phyloP scores from a whole-genome alignment of 225 moss, liverwort and hornwort species.

The Lunularia cruciata region DNA sequence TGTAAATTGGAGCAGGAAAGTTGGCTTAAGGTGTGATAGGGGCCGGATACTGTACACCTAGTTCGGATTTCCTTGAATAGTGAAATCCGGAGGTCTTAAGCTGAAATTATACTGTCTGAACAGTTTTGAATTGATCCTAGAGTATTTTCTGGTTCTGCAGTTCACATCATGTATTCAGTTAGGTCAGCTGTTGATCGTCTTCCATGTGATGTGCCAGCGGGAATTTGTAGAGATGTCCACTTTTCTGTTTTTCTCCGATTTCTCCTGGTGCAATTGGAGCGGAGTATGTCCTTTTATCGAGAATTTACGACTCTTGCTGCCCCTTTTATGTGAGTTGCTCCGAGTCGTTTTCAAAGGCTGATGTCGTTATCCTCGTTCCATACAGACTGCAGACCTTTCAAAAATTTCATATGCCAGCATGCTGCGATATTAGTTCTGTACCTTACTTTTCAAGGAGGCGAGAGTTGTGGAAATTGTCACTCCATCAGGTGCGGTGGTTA shows the following conservation, averaged over 20 bases:
- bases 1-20: not conserved
- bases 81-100: not conserved
- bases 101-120: not conserved
- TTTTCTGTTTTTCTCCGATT: not conserved
- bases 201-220: not conserved
- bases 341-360: not conserved
- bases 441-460: slow-evolving; percentile 34
- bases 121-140: not conserved
- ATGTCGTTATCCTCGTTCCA: not conserved
- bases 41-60: not conserved
- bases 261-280: not conserved
- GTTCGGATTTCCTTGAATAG: not conserved
- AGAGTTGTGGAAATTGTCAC: slow-evolving; percentile 35
- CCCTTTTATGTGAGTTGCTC: not conserved
- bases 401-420: slow-evolving; percentile 21
- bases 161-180: not conserved
- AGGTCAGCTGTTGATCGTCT: slow-evolving; percentile 8
- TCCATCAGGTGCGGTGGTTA: slow-evolving; percentile 50
- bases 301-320: not conserved
- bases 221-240: not conserved
- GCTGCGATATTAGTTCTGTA: slow-evolving; percentile 23
- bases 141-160: slow-evolving; percentile 2
- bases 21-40: not conserved
- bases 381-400: slow-evolving; percentile 9
- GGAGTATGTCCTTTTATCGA: not conserved